Evolutionary conservation across 2,329 filamentous ascomycete species (phyloP).

Genomic region (Scopulariopsis brevicaulis): DNA sequence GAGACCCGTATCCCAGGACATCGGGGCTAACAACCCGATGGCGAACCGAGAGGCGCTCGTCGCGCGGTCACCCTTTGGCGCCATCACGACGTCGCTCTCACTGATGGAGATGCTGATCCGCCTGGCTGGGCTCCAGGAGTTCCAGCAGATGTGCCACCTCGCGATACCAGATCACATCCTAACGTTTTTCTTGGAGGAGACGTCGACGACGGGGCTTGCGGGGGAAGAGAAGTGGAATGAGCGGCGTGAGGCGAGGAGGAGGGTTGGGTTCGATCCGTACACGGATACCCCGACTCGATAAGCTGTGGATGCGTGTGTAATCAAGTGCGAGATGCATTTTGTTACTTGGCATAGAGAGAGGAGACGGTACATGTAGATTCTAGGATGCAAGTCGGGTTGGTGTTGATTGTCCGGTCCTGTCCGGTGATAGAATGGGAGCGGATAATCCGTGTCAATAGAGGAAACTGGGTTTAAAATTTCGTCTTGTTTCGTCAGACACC

Average conservation of each 20-base stretch:
- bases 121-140: slow-evolving; percentile 78
- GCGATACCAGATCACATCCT: slow-evolving; percentile 81
- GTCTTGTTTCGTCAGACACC: too few species aligned
- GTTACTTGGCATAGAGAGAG: background rate
- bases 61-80: slow-evolving; percentile 34
- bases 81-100: slow-evolving; percentile 50
- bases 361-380: background rate
- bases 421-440: too few species aligned
- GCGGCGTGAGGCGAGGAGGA: slow-evolving; percentile 32
- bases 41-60: slow-evolving; percentile 17
- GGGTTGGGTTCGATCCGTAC: slow-evolving; percentile 46
- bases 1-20: background rate
- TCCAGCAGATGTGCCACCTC: slow-evolving; percentile 82
- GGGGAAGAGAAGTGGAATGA: slow-evolving; percentile 31
- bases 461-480: too few species aligned
- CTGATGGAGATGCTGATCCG: slow-evolving; percentile 83
- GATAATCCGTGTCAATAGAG: too few species aligned
- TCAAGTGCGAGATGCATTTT: too few species aligned
- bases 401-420: too few species aligned
- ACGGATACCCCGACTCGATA: slow-evolving; percentile 25
- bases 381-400: background rate
- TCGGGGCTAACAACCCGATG: slow-evolving; percentile 6
- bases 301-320: background rate
- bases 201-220: slow-evolving; percentile 37
- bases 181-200: slow-evolving; percentile 69